Evolutionary conservation across 495 filamentous ascomycete genomes (phyloP).

Genomic region (Aspergillus indologenus): DNA sequence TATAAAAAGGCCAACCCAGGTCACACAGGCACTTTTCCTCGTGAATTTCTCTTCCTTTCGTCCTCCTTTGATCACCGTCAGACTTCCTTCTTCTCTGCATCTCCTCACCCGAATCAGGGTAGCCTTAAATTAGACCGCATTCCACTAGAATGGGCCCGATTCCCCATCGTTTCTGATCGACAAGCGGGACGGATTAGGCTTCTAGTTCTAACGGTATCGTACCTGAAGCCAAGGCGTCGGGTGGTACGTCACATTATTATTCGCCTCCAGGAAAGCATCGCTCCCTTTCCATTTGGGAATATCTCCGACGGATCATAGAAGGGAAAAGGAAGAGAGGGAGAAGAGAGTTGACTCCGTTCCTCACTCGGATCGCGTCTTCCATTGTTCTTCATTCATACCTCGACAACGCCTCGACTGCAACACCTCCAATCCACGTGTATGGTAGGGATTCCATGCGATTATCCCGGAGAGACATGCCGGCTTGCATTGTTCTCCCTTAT

Average conservation of each 20-base stretch:
- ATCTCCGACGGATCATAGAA: not conserved
- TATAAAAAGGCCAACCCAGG: slow-evolving; percentile 15
- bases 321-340: not conserved
- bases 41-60: not conserved
- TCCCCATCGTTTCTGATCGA: slow-evolving; percentile 9
- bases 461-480: slow-evolving; percentile 8
- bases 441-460: slow-evolving; percentile 3
- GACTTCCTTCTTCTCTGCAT: not conserved
- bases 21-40: slow-evolving; percentile 5
- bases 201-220: slow-evolving; percentile 19
- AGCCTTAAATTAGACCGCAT: slow-evolving; percentile 1
- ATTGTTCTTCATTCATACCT: not conserved
- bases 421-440: slow-evolving; percentile 9
- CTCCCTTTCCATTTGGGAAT: slow-evolving; percentile 8
- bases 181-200: slow-evolving; percentile 19
- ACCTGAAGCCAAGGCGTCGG: slow-evolving; percentile 20
- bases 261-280: slow-evolving; percentile 3
- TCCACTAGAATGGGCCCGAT: slow-evolving; percentile 13
- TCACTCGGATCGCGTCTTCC: no score
- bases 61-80: not conserved
- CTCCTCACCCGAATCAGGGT: slow-evolving; percentile 2
- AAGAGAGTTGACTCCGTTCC: not conserved
- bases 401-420: not conserved
- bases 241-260: slow-evolving; percentile 14
- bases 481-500: slow-evolving; percentile 4